Evolutionary conservation across 805 yeast species (phyloP), one percentile per base, ranked within the genome.

Genomic region (Middelhovenomyces tepae): DNA sequence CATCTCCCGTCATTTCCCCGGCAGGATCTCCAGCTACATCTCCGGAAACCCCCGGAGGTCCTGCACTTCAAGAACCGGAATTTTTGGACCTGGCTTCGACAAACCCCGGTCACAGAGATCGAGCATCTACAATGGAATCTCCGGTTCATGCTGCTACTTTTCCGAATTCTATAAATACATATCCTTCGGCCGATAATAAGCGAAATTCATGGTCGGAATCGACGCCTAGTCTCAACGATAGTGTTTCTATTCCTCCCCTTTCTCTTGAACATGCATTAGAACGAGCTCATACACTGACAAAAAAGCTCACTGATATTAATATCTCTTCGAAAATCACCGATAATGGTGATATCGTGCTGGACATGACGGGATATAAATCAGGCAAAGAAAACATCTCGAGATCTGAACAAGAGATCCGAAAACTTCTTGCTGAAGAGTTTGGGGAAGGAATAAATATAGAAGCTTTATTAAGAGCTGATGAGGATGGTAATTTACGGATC

Each of bases 361-460:
- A 91, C 59, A 84, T 89, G 78, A 93, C 86, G 47, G 98, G 98
- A 11, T 91, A 91, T 59, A 89, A 87, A 57, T 80, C 94, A 21
- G 85, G 78, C 47, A 80, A 77, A 32, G 75, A 77, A 44, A 84
- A 79, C 53, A 73, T 81, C 25, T 76, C 77, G 32, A 76, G 74
- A 45, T 73, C 93, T 0, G 95, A 86, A 52, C 76, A 76, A 32
- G 61, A 81, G 22, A 72, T 91, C 38, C 75, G 75, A 45, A 76
- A 78, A 44, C 64, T 87, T 26, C 64, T 89, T 32, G 63, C 73
- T 21, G 91, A 84, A 43, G 96, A 89, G 53, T 66, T 87, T 56
- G 50, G 52, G 13, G 44, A 47, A 17, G 54, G 52, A 23, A 35
- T 47, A 8, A 56, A 53, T 19, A 35, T 49, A 20, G 54, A 50